Evolutionary conservation across 768 basidiomycete genomes (phyloP), one percentile per base, ranked within the genome.

Genomic region (Trametes cinnabarina): DNA sequence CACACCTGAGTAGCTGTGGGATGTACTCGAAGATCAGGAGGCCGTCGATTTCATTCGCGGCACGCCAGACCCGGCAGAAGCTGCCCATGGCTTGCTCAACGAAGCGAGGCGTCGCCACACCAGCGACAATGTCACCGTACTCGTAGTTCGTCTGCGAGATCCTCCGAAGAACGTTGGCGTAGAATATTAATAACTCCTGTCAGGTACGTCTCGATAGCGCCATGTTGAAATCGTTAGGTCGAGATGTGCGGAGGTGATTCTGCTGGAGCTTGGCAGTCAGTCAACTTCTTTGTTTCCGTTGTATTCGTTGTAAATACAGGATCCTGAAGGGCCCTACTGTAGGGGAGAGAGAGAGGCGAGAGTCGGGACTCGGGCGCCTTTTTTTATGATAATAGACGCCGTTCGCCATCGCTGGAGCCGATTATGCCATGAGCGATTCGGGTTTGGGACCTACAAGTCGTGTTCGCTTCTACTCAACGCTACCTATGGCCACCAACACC

Each of bases 71-170:
- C 15, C 54, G 8, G 39, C 28, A 37, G 54, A 55, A 22, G 54
- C 54, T 11, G 54, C 54, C 1, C 37, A 55, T 11, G 22, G 19
- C 28, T 35, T 55, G 3, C 7, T 55, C 25, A 32, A 48, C 26
- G 54, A 55, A 20, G 46, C 54, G 6, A 25, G 10, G 4, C 17
- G 46, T 10, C 35, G 54, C 7, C 37, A 41, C 20, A 55, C 54
- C 0, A n/a, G 20, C n/a, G 54, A 55, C 46, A 55, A 55, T n/a
- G 54, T 55, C 20, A 55, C 54, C 4, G 46, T 55, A 7, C 46
- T 55, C 9, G 54, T 55, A 1, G 46, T 48, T 9, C 54, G 53
- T 5, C 39, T 55, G 12, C 25, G 30, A 23, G 54, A 47, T 22
- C 35, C 54, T 12, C 46, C 54, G 1, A 22, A 50, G 49, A 30